Conservation (phyloP, 1,139 yeast species). For the Lodderomyces parapsilosis region DNA sequence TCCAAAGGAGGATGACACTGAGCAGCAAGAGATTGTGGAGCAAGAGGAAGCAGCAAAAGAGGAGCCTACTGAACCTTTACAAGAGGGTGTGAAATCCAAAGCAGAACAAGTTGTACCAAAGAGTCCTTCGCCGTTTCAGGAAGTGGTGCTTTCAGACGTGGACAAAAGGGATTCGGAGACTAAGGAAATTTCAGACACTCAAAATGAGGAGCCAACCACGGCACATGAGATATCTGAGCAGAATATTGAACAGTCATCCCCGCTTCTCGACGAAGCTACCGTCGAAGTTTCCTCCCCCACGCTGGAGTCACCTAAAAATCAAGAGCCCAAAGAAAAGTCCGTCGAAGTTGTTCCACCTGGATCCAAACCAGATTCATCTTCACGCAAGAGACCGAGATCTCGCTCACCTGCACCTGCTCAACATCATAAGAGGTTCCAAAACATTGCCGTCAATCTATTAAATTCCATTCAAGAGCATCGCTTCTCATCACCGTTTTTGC, state of each 20-base stretch:
- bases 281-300: not conserved
- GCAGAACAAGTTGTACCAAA: conserved; percentile 4
- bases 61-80: not conserved
- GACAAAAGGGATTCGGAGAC: conserved; percentile 8
- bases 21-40: not conserved
- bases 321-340: conserved; percentile 2
- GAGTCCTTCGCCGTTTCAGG: conserved; percentile 1
- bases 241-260: conserved; percentile 7
- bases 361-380: not conserved
- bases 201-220: conserved; percentile 4
- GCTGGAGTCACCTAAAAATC: not conserved
- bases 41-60: conserved; percentile 1
- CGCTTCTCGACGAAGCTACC: not conserved
- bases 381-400: conserved; percentile 21
- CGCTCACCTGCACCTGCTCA: conserved; percentile 25
- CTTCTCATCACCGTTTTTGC: conserved; percentile 71
- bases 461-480: conserved; percentile 68
- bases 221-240: conserved; percentile 10
- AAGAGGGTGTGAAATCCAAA: not conserved
- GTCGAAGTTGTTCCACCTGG: not conserved
- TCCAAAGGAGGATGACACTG: conserved; percentile 2
- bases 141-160: not conserved
- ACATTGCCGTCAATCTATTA: conserved; percentile 56
- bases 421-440: conserved; percentile 50
- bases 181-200: conserved; percentile 5